Base-by-base conservation (phyloP, 202 grass and related monocot species). In the Hordeum pubiflorum region DNA sequence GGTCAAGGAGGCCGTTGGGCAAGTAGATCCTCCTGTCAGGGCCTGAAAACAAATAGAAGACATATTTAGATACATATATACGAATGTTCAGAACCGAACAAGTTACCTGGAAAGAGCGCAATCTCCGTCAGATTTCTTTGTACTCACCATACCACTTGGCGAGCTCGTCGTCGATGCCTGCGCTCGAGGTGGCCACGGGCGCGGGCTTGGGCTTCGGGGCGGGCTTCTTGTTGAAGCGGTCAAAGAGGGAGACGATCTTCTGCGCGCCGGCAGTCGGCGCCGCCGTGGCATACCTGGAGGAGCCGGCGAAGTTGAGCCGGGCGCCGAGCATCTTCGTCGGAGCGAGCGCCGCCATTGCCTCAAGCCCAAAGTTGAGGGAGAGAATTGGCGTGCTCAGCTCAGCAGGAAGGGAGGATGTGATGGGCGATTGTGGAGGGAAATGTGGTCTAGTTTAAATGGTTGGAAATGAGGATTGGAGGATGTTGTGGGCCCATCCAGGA, bases 131-230 rank as follows among this genome's bases (percentile, higher is more conserved):
- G 62, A 5, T 63, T 66, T 18, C 9, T 6, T 13, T 24, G 36
- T 76, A 91, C 89, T 91, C 84, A 94, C 92, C 92, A 0, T 94
- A 94, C 92, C 92, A 91, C 92, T 99, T 99, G 82, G 96, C 90
- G 81, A 99, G 89, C 83, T 99, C 96, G 11, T 96, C 96, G 39
- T 62, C 54, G 43, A 81, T 89, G 87, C 82, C 83, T 0, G 75
- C 24, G 39, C 58, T 64, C 1, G 88, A 74, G 26, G 95, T 88
- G 26, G 41, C 60, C 14, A 32, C 75, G 0, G 64, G 33, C 0
- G 61, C 41, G 0, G 92, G 87, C 86, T 94, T 92, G 10, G 90
- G 18, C 84, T 94, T 87, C 13, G 41, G n/a, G 12, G 89, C 87
- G 2, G 73, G 34, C 79, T 94, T 97, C 82, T 87, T 89, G 59